Conservation (phyloP, 2,329 filamentous ascomycete genomes). For the Fusarium neocosmosporiellum region DNA sequence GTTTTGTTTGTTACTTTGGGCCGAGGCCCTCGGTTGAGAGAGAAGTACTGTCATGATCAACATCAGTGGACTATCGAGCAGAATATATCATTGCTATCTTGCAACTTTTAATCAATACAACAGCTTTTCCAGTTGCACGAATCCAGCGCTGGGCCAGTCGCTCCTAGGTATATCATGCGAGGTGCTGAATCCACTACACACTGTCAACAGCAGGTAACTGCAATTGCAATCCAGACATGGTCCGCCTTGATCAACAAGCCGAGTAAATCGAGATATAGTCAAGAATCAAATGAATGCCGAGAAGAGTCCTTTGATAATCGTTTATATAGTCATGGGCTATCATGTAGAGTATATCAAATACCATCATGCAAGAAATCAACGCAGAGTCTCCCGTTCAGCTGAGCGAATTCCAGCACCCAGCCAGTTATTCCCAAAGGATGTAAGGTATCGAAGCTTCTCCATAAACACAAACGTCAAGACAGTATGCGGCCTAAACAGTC, state of each 20-base stretch:
- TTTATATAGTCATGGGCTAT: neutral
- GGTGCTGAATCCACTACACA: too few relatives aligned
- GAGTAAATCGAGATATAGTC: too few relatives aligned
- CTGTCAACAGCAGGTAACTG: too few relatives aligned
- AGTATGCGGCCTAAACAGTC: conserved; percentile 52
- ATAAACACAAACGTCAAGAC: conserved; percentile 60
- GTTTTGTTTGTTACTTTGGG: neutral
- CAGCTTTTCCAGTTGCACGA: too few relatives aligned
- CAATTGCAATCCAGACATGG: too few relatives aligned
- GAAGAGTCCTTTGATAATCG: neutral
- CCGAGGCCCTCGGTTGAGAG: neutral
- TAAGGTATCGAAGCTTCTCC: conserved; percentile 55
- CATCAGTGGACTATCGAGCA: neutral
- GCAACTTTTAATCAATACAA: neutral
- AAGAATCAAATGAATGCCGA: neutral
- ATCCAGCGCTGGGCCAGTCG: too few relatives aligned
- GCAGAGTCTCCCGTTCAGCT: conserved; percentile 17
- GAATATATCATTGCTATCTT: neutral
- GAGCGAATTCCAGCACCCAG: conserved; percentile 15
- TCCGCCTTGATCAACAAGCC: too few relatives aligned
- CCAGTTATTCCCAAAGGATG: conserved; percentile 38
- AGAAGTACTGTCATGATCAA: neutral
- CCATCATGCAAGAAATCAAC: conserved; percentile 12
- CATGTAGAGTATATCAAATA: neutral
- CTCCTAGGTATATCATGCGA: too few relatives aligned